Percentiles rank a stretch among this genome's conserved stretches.
These are phyloP conservation scores for Amphichorda felina DNA, from an alignment of 2,329 filamentous ascomycete species.

Conservation along the genomic window DNA sequence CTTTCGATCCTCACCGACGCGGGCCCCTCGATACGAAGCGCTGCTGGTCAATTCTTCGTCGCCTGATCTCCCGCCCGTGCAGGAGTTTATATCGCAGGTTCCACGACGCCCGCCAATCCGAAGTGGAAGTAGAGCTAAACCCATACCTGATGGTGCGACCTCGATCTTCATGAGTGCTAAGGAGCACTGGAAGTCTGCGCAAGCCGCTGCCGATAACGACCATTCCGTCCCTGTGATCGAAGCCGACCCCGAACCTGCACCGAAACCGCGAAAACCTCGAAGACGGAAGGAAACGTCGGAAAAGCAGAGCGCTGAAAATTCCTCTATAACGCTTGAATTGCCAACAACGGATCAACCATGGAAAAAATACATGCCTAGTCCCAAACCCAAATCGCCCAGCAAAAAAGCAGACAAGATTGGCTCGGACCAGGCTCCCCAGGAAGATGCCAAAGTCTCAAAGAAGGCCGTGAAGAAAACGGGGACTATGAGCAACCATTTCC, in stretches of 20 bases:
- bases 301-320: neutral
- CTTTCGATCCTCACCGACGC: constrained; percentile 16
- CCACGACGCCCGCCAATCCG: constrained; percentile 17
- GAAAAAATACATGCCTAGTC: constrained; percentile 19
- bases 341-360: constrained; percentile 16
- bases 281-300: constrained; percentile 6
- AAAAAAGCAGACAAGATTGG: neutral
- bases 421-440: constrained; percentile 1
- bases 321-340: neutral
- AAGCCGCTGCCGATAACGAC: constrained; percentile 10
- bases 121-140: constrained; percentile 22
- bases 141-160: constrained; percentile 22
- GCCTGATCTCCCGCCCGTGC: constrained; percentile 41
- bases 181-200: constrained; percentile 20
- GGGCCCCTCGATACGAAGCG: constrained; percentile 19
- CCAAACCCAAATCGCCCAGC: neutral
- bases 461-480: constrained; percentile 13
- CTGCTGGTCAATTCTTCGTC: constrained; percentile 32
- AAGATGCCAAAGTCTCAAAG: constrained; percentile 10
- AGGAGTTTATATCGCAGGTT: constrained; percentile 29
- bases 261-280: constrained; percentile 10
- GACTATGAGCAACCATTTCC: constrained; percentile 22
- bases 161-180: constrained; percentile 29
- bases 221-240: constrained; percentile 10
- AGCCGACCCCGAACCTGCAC: constrained; percentile 6